A percentile compares a stretch with the other conserved stretches of the same genome.
Conservation (phyloP, 257 asterid genomes). For the Voacanga thouarsii region DNA sequence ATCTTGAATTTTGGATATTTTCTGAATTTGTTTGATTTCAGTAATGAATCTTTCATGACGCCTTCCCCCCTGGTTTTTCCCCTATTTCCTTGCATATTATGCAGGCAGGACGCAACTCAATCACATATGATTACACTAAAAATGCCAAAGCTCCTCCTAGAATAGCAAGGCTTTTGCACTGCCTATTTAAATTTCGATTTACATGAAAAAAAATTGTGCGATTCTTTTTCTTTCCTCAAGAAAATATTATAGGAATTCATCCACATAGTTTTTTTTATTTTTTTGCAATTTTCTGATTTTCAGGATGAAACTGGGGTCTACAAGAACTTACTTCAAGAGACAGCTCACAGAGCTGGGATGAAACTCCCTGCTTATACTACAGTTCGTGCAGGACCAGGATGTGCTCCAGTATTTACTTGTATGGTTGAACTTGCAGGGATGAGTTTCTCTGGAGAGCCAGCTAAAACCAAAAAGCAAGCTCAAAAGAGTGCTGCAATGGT, state of each 20-base stretch:
- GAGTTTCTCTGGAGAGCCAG: constrained; percentile 72
- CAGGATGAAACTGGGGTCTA: constrained; percentile 90
- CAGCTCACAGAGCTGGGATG: constrained; percentile 75
- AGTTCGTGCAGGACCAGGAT: constrained; percentile 66
- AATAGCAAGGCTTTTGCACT: not conserved
- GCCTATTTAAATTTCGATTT: not conserved
- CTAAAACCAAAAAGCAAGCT: constrained; percentile 84
- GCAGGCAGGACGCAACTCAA: not conserved
- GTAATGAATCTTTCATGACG: not conserved
- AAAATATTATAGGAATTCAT: not conserved
- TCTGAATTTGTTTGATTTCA: not conserved
- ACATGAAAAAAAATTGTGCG: not conserved
- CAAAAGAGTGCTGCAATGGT: constrained; percentile 85
- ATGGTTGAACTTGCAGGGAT: constrained; percentile 74
- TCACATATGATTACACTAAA: not conserved
- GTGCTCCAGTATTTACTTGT: constrained; percentile 68
- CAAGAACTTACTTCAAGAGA: constrained; percentile 85
- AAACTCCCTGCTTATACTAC: constrained; percentile 68
- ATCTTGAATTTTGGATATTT: not conserved
- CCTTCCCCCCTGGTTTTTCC: not conserved
- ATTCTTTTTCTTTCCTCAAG: not conserved
- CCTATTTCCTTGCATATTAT: not conserved
- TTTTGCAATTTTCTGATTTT: not conserved
- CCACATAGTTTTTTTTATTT: not conserved
- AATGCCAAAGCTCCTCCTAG: not conserved